phyloP scores from a whole-genome alignment of 2,329 filamentous ascomycete species.

The Orbilia brochopaga region DNA sequence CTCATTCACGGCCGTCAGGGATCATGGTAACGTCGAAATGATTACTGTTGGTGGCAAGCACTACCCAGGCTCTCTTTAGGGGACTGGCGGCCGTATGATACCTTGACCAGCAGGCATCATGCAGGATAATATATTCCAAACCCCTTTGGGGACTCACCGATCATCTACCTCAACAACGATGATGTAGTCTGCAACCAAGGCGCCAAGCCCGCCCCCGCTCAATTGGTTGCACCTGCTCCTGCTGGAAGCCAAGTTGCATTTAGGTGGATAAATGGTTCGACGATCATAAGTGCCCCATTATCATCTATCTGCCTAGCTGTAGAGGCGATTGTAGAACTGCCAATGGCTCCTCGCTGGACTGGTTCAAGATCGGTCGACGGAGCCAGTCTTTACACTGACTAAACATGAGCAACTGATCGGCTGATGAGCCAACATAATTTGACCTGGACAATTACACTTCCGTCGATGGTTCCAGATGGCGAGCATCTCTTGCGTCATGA shows the following conservation, averaged over 20 bases:
- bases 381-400: constrained; percentile 57
- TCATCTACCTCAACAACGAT: constrained; percentile 58
- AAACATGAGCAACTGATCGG: constrained; percentile 59
- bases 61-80: constrained; percentile 48
- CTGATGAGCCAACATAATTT: constrained; percentile 63
- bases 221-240: constrained; percentile 59
- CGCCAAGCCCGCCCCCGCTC: constrained; percentile 58
- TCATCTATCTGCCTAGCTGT: constrained; percentile 62
- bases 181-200: constrained; percentile 63
- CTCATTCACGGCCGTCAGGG: constrained; percentile 41
- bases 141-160: constrained; percentile 61
- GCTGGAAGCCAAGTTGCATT: constrained; percentile 62
- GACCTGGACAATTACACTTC: constrained; percentile 59
- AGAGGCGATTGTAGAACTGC: constrained; percentile 58
- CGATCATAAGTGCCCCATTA: constrained; percentile 61
- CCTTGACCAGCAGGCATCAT: constrained; percentile 53
- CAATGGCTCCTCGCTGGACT: constrained; percentile 60
- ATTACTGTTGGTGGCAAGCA: constrained; percentile 44
- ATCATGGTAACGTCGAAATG: constrained; percentile 51
- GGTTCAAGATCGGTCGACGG: constrained; percentile 61
- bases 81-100: constrained; percentile 40
- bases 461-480: constrained; percentile 56
- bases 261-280: constrained; percentile 63
- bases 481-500: constrained; percentile 65
- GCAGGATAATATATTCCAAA: constrained; percentile 54